Evolutionary conservation across 2,329 filamentous ascomycete genomes (phyloP).

Genomic region (Cladorrhinum sp.): DNA sequence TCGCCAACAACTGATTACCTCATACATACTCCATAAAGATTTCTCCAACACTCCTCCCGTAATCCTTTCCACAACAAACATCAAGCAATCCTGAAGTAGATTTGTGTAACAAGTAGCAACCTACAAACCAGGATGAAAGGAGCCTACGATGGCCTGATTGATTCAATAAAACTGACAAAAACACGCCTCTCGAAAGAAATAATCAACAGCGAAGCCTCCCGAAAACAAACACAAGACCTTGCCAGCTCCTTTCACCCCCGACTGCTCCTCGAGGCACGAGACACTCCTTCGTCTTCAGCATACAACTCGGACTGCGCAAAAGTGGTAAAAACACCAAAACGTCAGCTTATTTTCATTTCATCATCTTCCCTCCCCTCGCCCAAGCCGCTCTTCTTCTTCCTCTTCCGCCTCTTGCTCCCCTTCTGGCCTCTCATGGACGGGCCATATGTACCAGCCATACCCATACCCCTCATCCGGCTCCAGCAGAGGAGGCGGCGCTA

Average conservation of each 20-base stretch:
- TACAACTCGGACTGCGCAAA: slow-evolving; percentile 22
- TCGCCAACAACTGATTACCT: not conserved
- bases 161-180: not conserved
- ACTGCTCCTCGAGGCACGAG: not conserved
- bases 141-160: too few relatives aligned
- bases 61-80: too few relatives aligned
- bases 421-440: not conserved
- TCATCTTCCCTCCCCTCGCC: not conserved
- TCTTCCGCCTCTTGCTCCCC: not conserved
- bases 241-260: not conserved
- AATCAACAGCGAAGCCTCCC: too few relatives aligned
- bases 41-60: not conserved
- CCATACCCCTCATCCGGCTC: slow-evolving; percentile 1
- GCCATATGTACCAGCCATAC: not conserved
- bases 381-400: not conserved
- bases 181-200: not conserved
- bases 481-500: not conserved
- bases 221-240: not conserved
- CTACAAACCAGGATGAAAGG: too few relatives aligned
- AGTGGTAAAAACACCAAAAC: not conserved
- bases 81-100: too few relatives aligned
- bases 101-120: too few relatives aligned
- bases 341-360: not conserved
- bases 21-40: not conserved
- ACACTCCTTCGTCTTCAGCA: slow-evolving; percentile 17